Conservation (phyloP, 2,329 filamentous ascomycete species). For the Alternaria burnsii region DNA sequence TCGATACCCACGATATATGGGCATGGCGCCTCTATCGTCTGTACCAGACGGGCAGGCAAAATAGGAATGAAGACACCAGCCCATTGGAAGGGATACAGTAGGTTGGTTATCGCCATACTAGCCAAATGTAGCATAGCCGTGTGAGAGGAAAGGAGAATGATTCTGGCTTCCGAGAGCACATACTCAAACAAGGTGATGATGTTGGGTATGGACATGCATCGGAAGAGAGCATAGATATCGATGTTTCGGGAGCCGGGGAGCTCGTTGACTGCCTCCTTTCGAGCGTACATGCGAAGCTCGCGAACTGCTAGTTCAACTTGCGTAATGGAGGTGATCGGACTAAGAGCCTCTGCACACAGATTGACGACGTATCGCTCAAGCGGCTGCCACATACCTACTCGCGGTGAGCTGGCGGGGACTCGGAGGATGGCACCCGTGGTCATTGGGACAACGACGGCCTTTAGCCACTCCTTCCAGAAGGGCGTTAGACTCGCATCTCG, state of each 20-base stretch:
- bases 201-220: slow-evolving; percentile 88
- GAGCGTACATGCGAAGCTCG: slow-evolving; percentile 88
- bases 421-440: slow-evolving; percentile 83
- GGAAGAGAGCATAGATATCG: slow-evolving; percentile 92
- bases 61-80: slow-evolving; percentile 93
- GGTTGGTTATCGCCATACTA: slow-evolving; percentile 82
- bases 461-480: slow-evolving; percentile 99
- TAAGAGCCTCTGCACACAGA: slow-evolving; percentile 92
- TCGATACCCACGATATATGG: slow-evolving; percentile 98
- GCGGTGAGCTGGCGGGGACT: slow-evolving; percentile 87
- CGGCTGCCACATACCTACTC: slow-evolving; percentile 93
- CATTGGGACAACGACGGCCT: slow-evolving; percentile 95
- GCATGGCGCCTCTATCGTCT: slow-evolving; percentile 91
- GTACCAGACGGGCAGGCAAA: slow-evolving; percentile 84
- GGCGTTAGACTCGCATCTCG: slow-evolving; percentile 81
- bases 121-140: slow-evolving; percentile 95
- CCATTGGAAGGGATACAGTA: slow-evolving; percentile 93
- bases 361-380: slow-evolving; percentile 97
- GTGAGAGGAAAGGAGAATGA: slow-evolving; percentile 95
- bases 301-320: slow-evolving; percentile 92
- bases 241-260: slow-evolving; percentile 89
- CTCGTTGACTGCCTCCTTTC: slow-evolving; percentile 93
- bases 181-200: slow-evolving; percentile 94
- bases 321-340: slow-evolving; percentile 90
- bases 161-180: slow-evolving; percentile 88